Base-by-base conservation (phyloP, 2,329 filamentous ascomycete species). In the Penicillium sp. region DNA sequence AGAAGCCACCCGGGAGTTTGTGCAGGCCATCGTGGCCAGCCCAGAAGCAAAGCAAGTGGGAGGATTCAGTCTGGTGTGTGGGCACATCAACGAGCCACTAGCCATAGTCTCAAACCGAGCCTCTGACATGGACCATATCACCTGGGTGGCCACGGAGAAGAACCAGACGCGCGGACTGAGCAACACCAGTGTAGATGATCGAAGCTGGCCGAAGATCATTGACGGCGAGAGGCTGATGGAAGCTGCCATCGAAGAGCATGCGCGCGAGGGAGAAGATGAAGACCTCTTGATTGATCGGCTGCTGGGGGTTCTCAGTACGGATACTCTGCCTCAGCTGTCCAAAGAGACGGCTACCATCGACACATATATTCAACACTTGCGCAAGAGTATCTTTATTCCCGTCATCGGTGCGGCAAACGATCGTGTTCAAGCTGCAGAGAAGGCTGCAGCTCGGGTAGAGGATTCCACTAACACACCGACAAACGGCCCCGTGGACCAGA, bases 41-140 rank as follows among this genome's bases (percentile, higher is more conserved):
- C 77, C 81, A 3, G 77, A 77, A 5, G 78, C 83, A 7, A 75
- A 80, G 56, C 79, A 83, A 55, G 83, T 86, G 0, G 85, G 85
- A 1, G 85, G 85, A 1, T 87, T 87, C 67, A 86, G 82, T 56
- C 71, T 88, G 7, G 76, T 84, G 2, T 87, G 84, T 66, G 85
- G 85, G 0, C 72, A 77, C 48, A 67, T 85, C 24, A 75, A 78
- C 29, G 77, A 82, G 56, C 76, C 77, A 16, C 68, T 88, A 31
- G 81, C 81, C 0, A 78, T 87, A 39, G 75, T 88, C n/a, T 86
- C 83, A 14, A 88, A 88, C 62, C 80, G 85, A 1, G 85, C 82
- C 2, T 75, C 79, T 3, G 72, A 79, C 36, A 73, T 79, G 11
- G 72, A 80, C 2, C 77, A 77, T 13, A 74, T 85, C 8, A 72